A percentile compares a stretch with the other conserved stretches of the same genome.
phyloP scores from a whole-genome alignment of 2,329 filamentous ascomycete genomes.

The Fusarium goolgardi region DNA sequence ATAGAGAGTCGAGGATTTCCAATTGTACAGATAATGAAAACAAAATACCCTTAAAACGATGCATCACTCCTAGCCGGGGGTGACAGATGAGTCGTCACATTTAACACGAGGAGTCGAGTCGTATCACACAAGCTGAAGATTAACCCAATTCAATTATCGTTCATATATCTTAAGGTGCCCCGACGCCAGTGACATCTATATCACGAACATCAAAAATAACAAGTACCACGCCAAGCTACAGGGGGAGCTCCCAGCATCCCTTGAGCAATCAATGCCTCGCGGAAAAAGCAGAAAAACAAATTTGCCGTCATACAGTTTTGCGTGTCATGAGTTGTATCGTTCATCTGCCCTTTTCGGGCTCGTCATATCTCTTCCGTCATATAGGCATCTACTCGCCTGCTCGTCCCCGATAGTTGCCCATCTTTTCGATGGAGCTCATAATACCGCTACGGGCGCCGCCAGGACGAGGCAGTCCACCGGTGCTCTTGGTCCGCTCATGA shows the following conservation, averaged over 20 bases:
- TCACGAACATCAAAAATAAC: constrained; percentile 27
- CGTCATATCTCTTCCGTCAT: constrained; percentile 9
- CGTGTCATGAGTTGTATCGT: constrained; percentile 41
- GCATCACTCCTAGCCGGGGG: not conserved
- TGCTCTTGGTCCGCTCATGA: constrained; percentile 61
- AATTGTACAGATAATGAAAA: constrained; percentile 13
- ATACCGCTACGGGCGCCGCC: constrained; percentile 73
- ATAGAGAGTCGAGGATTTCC: constrained; percentile 6
- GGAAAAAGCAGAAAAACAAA: constrained; percentile 28
- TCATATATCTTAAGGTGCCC: constrained; percentile 27
- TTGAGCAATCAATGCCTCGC: constrained; percentile 34
- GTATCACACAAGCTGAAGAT: constrained; percentile 8
- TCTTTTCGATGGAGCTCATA: constrained; percentile 87
- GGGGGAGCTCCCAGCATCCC: constrained; percentile 16
- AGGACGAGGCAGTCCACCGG: constrained; percentile 61
- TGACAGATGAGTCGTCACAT: not conserved
- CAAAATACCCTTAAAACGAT: constrained; percentile 11
- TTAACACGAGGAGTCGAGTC: not conserved
- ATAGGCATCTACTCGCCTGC: constrained; percentile 46
- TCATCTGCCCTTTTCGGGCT: constrained; percentile 26
- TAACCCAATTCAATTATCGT: constrained; percentile 24
- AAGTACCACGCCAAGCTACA: constrained; percentile 30
- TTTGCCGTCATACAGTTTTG: constrained; percentile 41
- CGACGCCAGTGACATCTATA: constrained; percentile 26
- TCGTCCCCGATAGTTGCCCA: constrained; percentile 73